Conservation (phyloP, 768 basidiomycete species). For the Asterophora parasitica region DNA sequence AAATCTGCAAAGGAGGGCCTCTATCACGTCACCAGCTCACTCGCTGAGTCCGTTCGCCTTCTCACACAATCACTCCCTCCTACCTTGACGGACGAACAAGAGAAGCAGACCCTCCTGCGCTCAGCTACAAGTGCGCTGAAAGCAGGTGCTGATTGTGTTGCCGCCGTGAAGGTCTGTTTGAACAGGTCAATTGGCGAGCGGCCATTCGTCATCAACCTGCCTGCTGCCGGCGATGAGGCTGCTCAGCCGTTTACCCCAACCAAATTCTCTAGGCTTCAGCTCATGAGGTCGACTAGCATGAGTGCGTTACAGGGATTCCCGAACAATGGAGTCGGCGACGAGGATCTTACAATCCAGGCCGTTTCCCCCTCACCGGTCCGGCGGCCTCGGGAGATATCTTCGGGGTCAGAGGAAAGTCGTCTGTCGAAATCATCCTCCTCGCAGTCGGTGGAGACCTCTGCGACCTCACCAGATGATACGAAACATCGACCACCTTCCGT, state of each 20-base stretch:
- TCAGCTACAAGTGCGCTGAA: slow-evolving; percentile 87
- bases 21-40: slow-evolving; percentile 77
- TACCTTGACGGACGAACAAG: slow-evolving; percentile 69
- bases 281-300: slow-evolving; percentile 30
- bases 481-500: slow-evolving; percentile 29
- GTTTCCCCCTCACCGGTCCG: slow-evolving; percentile 31
- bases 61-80: slow-evolving; percentile 53
- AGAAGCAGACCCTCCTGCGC: slow-evolving; percentile 71
- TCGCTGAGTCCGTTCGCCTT: slow-evolving; percentile 83
- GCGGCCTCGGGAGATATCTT: slow-evolving; percentile 36
- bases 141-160: slow-evolving; percentile 84
- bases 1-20: slow-evolving; percentile 72
- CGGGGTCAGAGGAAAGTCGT: slow-evolving; percentile 47
- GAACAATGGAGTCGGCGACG: slow-evolving; percentile 38
- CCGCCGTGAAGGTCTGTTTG: slow-evolving; percentile 79
- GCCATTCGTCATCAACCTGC: slow-evolving; percentile 63
- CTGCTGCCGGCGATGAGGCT: slow-evolving; percentile 42
- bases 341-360: slow-evolving; percentile 60
- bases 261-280: slow-evolving; percentile 39
- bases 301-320: slow-evolving; percentile 33
- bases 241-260: slow-evolving; percentile 41
- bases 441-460: slow-evolving; percentile 43
- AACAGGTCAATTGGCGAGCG: slow-evolving; percentile 57
- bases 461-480: slow-evolving; percentile 45
- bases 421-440: slow-evolving; percentile 43